Evolutionary conservation across 2,329 filamentous ascomycete genomes (phyloP).

Genomic region (Ascochyta lentis): DNA sequence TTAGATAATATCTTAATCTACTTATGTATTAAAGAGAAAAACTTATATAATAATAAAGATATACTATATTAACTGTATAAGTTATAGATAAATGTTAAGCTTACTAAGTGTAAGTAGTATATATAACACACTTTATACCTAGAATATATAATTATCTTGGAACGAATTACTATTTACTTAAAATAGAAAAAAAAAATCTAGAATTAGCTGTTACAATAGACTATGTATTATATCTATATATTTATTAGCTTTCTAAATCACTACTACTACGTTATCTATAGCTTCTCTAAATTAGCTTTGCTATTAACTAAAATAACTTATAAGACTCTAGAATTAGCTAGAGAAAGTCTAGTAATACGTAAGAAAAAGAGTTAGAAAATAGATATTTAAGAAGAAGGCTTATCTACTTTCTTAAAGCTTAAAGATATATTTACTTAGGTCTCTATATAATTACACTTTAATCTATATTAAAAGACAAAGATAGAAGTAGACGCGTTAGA

Average conservation of each 20-base stretch:
- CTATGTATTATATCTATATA: too few relatives aligned
- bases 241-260: slow-evolving; percentile 17
- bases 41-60: too few relatives aligned
- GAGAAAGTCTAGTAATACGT: background rate
- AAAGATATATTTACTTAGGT: background rate
- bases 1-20: too few relatives aligned
- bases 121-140: slow-evolving; percentile 2
- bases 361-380: background rate
- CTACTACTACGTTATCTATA: slow-evolving; percentile 3
- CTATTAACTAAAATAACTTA: background rate
- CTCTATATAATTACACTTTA: background rate
- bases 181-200: background rate
- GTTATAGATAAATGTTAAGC: too few relatives aligned
- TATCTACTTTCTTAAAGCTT: background rate
- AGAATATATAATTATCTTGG: background rate
- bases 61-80: too few relatives aligned
- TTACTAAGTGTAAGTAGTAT: slow-evolving; percentile 10
- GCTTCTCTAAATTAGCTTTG: background rate
- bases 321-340: background rate
- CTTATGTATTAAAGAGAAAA: too few relatives aligned
- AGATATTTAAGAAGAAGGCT: background rate
- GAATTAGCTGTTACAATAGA: too few relatives aligned
- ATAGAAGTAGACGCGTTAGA: too few relatives aligned
- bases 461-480: background rate
- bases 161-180: too few relatives aligned